Evolutionary conservation across 1,139 yeast genomes (phyloP).

Genomic region (Suhomyces taliae): DNA sequence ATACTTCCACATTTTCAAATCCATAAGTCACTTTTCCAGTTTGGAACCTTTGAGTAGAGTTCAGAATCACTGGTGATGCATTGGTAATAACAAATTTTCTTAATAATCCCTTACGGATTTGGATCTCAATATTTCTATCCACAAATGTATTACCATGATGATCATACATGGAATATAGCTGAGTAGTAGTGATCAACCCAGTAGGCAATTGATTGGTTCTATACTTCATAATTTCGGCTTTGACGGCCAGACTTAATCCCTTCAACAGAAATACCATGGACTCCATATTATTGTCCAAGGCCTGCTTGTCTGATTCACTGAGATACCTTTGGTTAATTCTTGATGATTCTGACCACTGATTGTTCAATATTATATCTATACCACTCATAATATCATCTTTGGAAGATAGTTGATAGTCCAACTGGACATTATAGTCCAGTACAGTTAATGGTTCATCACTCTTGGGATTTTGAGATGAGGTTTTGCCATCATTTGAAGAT

Average conservation of each 20-base stretch:
- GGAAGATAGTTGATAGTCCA: conserved; percentile 39
- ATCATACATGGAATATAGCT: conserved; percentile 42
- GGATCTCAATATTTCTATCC: conserved; percentile 39
- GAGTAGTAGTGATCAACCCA: conserved; percentile 40
- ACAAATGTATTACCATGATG: conserved; percentile 46
- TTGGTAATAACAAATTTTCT: conserved; percentile 44
- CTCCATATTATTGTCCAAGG: conserved; percentile 19
- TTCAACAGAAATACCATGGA: conserved; percentile 34
- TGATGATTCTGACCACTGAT: conserved; percentile 43
- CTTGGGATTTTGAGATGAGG: neutral
- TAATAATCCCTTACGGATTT: conserved; percentile 33
- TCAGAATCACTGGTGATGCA: conserved; percentile 48
- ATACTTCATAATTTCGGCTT: conserved; percentile 41
- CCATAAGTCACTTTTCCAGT: conserved; percentile 45
- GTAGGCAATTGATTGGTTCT: conserved; percentile 32
- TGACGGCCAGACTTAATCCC: conserved; percentile 35
- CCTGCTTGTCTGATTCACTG: conserved; percentile 12
- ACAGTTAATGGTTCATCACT: conserved; percentile 18
- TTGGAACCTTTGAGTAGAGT: conserved; percentile 32
- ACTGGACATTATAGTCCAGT: conserved; percentile 37
- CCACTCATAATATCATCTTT: conserved; percentile 36
- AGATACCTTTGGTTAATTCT: conserved; percentile 25
- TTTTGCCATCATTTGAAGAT: conserved; percentile 4
- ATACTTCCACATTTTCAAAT: conserved; percentile 44
- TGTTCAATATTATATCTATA: conserved; percentile 32